Evolutionary conservation across 768 basidiomycete genomes (phyloP), one percentile per base, ranked within the genome.

Genomic region (Mycena pura): DNA sequence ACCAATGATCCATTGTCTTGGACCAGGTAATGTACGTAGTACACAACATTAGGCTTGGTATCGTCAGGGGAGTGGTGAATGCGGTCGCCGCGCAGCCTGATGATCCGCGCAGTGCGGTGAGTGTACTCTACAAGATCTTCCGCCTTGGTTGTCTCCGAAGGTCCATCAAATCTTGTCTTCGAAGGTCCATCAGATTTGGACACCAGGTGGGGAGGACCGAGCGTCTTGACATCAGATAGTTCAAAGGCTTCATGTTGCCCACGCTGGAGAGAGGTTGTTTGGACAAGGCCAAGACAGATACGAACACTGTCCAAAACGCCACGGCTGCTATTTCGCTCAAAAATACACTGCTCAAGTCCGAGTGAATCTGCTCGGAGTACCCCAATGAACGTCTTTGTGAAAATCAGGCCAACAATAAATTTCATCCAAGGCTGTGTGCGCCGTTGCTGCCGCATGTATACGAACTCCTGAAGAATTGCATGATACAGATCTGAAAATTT

Each of bases 381-480:
- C 27, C 57, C 41, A 19, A 59, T 27, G 32, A 36, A 13, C 43
- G 45, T 52, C 40, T 31, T 45, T 40, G 57, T 59, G 32, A 51
- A 7, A 11, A 59, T 27, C n/a, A 59, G 48, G 31, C 57, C 57
- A 1, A 44, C 4, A 17, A 59, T 45, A 28, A 41, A 59, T 49
- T 32, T 43, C 48, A 59, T 50, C 57, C 48, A 59, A 32, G 57
- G 57, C 48, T 59, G 57, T 14, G 57, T 44, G 49, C 49, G 57
- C 24, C 57, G 57, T 24, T 59, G 57, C 40, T 59, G 48, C 5
- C 48, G 7, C 57, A 59, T 59, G 21, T 51, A 52, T 0, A 45
- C 57, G 3, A 59, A 22, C 41, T 59, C 57, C 11, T 59, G 57
- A 25, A 51, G 57, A 24, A 51, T 38, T 2, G 48, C 48, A n/a